Percentiles rank a stretch among this genome's conserved stretches.
Conservation (phyloP, 202 grass and related monocot genomes). For the Miscanthus sacchariflorus region DNA sequence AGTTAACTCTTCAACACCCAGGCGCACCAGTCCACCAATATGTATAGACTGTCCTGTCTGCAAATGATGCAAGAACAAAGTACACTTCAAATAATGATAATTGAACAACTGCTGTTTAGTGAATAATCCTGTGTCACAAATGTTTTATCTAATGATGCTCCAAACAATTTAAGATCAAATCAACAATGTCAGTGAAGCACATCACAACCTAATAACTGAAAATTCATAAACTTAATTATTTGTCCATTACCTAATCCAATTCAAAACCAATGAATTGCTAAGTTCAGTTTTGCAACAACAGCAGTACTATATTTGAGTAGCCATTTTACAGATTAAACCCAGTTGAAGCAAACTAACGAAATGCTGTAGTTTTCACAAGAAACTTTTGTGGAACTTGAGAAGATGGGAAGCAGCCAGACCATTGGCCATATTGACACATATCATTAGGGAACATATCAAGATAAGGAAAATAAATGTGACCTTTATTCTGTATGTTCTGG, state of each 20-base stretch:
- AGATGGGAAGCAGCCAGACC: neutral
- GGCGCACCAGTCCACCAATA: constrained; percentile 69
- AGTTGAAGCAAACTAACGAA: neutral
- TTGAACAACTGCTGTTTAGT: neutral
- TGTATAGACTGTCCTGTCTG: constrained; percentile 84
- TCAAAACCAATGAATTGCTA: neutral
- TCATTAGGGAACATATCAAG: neutral
- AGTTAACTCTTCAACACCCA: constrained; percentile 74
- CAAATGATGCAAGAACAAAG: constrained; percentile 13
- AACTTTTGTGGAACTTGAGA: neutral
- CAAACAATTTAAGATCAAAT: constrained; percentile 5
- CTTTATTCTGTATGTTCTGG: constrained; percentile 90
- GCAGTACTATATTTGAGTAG: neutral
- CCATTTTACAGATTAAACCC: neutral
- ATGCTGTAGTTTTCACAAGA: neutral
- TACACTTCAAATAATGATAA: neutral
- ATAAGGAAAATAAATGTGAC: constrained; percentile 35
- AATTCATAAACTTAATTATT: neutral
- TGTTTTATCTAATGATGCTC: neutral
- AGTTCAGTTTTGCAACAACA: neutral
- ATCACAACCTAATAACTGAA: neutral
- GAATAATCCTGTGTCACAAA: constrained; percentile 16
- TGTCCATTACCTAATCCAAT: too few relatives aligned
- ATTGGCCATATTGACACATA: neutral
- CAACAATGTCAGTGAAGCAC: neutral